Percentiles rank a stretch among this genome's conserved stretches.
These are phyloP conservation scores for Lasiodiplodia citricola DNA, from an alignment of 2,329 filamentous ascomycete genomes.

Conservation along the genomic window DNA sequence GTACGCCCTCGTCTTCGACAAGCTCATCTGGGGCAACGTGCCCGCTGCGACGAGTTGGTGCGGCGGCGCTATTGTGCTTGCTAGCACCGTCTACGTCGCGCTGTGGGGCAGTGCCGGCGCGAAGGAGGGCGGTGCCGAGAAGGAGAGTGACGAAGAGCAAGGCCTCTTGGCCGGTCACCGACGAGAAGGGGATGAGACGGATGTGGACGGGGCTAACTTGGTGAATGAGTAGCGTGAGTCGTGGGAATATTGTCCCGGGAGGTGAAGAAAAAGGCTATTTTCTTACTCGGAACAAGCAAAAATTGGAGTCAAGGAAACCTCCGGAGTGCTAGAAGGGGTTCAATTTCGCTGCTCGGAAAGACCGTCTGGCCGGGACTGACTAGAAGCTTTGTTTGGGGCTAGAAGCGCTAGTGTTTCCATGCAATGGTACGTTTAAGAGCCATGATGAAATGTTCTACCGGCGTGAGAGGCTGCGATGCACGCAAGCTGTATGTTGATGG, in stretches of 20 bases:
- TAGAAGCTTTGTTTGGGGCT: neutral
- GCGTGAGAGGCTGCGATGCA: neutral
- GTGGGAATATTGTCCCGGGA: neutral
- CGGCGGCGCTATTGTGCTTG: constrained; percentile 36
- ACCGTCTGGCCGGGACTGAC: neutral
- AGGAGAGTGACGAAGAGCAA: constrained; percentile 8
- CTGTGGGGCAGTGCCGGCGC: neutral
- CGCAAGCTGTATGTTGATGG: neutral
- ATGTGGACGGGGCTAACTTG: constrained; percentile 2
- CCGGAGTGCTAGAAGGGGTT: too few relatives aligned
- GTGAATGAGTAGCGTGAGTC: constrained; percentile 11
- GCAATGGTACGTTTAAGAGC: neutral
- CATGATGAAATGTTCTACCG: neutral
- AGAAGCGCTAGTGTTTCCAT: neutral
- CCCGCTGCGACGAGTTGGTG: constrained; percentile 35
- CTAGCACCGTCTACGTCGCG: constrained; percentile 36
- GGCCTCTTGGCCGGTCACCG: neutral
- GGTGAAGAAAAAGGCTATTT: neutral
- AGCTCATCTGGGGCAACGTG: constrained; percentile 57
- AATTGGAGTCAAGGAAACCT: neutral
- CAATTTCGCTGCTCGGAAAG: neutral
- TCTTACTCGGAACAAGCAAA: too few relatives aligned
- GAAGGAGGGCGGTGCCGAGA: neutral
- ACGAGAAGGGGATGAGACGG: neutral
- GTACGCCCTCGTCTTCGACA: constrained; percentile 67